phyloP scores from a whole-genome alignment of 768 basidiomycete genomes.

The Tulasnella sp. region DNA sequence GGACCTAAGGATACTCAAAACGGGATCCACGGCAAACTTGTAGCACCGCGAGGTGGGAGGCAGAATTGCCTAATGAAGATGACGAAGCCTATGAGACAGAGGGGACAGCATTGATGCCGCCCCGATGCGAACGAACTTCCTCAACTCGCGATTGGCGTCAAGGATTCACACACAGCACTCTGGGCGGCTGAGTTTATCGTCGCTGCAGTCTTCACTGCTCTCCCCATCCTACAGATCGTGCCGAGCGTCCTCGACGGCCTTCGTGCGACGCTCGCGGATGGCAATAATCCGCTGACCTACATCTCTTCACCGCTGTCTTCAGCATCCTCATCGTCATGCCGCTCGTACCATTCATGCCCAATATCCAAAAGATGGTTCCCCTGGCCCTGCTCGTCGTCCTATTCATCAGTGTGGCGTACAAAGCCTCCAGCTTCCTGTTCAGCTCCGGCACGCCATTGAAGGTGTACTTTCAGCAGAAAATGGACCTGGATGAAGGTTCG shows the following conservation, averaged over 20 bases:
- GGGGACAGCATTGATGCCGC: slow-evolving; percentile 42
- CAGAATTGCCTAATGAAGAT: not conserved
- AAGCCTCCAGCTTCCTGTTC: slow-evolving; percentile 49
- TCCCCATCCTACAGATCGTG: slow-evolving; percentile 42
- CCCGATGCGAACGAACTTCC: not conserved
- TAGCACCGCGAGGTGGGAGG: slow-evolving; percentile 6
- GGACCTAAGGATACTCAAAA: slow-evolving; percentile 1
- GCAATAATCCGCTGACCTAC: slow-evolving; percentile 44
- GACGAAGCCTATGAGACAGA: slow-evolving; percentile 30
- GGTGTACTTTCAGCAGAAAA: slow-evolving; percentile 55
- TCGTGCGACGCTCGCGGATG: slow-evolving; percentile 52
- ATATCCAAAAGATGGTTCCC: slow-evolving; percentile 34
- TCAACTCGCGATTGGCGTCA: not conserved
- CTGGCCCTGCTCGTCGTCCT: slow-evolving; percentile 33
- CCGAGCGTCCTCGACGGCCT: slow-evolving; percentile 38
- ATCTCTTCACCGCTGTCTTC: slow-evolving; percentile 35
- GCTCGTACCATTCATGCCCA: slow-evolving; percentile 51
- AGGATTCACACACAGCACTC: slow-evolving; percentile 26
- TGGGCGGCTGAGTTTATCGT: slow-evolving; percentile 53
- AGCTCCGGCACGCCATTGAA: slow-evolving; percentile 49
- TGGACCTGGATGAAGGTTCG: slow-evolving; percentile 32
- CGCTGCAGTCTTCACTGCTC: slow-evolving; percentile 41
- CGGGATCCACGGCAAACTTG: not conserved
- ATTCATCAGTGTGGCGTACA: slow-evolving; percentile 32
- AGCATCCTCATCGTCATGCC: slow-evolving; percentile 46